These are phyloP conservation scores for Echinosophora koreensis DNA, from an alignment of 306 rosid species.

Conservation along the genomic window DNA sequence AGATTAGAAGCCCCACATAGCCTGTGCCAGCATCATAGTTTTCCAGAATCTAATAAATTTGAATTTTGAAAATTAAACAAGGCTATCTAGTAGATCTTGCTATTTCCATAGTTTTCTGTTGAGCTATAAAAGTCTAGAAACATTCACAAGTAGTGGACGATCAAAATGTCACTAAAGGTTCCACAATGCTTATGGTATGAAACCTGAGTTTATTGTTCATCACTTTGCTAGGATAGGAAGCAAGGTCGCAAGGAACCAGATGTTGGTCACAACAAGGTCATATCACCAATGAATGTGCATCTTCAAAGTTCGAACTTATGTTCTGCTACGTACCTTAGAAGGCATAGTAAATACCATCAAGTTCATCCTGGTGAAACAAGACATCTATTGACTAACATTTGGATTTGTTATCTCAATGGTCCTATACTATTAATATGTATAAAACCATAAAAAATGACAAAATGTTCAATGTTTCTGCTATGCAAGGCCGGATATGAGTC, in stretches of 20 bases:
- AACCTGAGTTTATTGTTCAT: constrained; percentile 40
- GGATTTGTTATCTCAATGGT: constrained; percentile 1
- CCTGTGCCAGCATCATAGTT: constrained; percentile 35
- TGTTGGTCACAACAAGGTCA: constrained; percentile 23
- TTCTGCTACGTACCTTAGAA: constrained; percentile 41
- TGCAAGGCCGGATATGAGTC: constrained; percentile 26
- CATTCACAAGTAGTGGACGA: constrained; percentile 27
- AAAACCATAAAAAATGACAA: constrained; percentile 25
- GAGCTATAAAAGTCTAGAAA: background rate
- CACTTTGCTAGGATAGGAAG: constrained; percentile 38
- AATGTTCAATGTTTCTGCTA: constrained; percentile 23
- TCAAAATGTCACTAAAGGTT: constrained; percentile 18
- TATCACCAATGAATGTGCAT: constrained; percentile 31
- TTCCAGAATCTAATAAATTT: constrained; percentile 17
- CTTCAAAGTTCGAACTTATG: constrained; percentile 38
- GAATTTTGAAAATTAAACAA: constrained; percentile 41
- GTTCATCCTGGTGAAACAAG: constrained; percentile 41
- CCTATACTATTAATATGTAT: constrained; percentile 32
- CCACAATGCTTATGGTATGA: constrained; percentile 40
- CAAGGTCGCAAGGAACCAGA: constrained; percentile 32
- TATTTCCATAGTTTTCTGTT: constrained; percentile 34
- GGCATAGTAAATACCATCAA: constrained; percentile 35
- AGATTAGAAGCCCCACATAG: constrained; percentile 32
- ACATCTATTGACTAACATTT: constrained; percentile 12
- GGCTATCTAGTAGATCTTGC: constrained; percentile 38